Base-by-base conservation (phyloP, 441 rosid species). In the Erodium trifolium region DNA sequence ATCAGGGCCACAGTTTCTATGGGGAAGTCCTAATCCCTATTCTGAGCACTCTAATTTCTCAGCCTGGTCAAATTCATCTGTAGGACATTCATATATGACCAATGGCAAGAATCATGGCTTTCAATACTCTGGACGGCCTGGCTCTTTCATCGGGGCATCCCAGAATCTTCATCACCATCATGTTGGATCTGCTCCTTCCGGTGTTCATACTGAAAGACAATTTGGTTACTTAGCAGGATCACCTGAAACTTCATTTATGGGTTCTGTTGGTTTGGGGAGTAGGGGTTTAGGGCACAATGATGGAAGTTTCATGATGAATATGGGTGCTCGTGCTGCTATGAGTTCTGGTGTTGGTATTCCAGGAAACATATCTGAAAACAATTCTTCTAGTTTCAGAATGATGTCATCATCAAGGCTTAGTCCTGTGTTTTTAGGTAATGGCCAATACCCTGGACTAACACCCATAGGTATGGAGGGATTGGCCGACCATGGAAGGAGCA, bases 181-280 rank as follows among this genome's bases (percentile, higher is more conserved):
- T 51, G 92, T 88, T 49, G 97, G 92, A 71, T 90, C 97, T 67
- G 91, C 97, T 68, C 97, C 97, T 16, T 87, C 92, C 68, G 89
- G 84, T 73, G 77, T 76, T 72, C 89, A 83, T 75, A 69, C 83
- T 71, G 85, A 86, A 71, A 74, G 84, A 63, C 97, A 83, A 51
- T 85, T 92, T 76, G 99, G 99, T 7, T 86, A 87, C 79, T 82
- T 88, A 75, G 84, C 83, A 0, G 92, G 85, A 72, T 88, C 92
- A 39, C 78, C 87, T 10, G 91, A 85, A 73, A 72, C 84, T 11
- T 78, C 94, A 47, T 86, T 80, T 77, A 75, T 83, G 84, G 83
- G 68, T 62, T 83, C 86, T n/a, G 68, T 76, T 76, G 77, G 82
- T 66, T 73, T 76, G 70, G 80, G 82, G 16, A 84, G 87, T 62